phyloP scores from a whole-genome alignment of 2,329 filamentous ascomycete species.

The Juglanconis sp. region DNA sequence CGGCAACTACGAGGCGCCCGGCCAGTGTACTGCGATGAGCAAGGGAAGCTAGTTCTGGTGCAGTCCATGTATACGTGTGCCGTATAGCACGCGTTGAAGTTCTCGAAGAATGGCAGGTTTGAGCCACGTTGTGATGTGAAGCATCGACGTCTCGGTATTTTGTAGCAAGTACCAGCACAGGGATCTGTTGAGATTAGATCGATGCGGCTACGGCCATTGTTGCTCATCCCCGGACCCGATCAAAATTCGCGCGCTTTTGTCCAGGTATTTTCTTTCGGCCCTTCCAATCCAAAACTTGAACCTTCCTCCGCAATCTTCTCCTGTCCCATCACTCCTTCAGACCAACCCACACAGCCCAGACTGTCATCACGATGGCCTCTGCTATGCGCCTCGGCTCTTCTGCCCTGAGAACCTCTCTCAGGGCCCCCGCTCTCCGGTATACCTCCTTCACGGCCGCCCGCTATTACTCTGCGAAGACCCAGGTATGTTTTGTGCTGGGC shows the following conservation, averaged over 20 bases:
- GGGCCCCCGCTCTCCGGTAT: slow-evolving; percentile 64
- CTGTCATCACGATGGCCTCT: slow-evolving; percentile 68
- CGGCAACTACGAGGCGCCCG: too few species aligned
- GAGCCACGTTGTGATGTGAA: not conserved
- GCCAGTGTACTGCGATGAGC: too few species aligned
- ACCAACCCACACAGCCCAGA: slow-evolving; percentile 25
- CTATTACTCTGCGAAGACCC: slow-evolving; percentile 90
- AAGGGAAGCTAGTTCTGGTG: too few species aligned
- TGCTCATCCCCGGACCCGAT: not conserved
- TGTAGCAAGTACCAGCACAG: not conserved
- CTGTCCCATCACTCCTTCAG: slow-evolving; percentile 31
- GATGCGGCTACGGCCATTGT: not conserved
- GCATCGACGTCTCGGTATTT: not conserved
- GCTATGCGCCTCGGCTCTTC: slow-evolving; percentile 77
- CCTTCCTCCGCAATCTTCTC: slow-evolving; percentile 30
- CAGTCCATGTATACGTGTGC: too few species aligned
- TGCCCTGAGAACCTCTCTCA: slow-evolving; percentile 74
- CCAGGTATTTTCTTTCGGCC: slow-evolving; percentile 25
- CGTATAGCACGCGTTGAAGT: too few species aligned
- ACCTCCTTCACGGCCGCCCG: slow-evolving; percentile 78
- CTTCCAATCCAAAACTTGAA: not conserved
- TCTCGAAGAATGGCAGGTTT: too few species aligned
- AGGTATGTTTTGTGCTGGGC: slow-evolving; percentile 54
- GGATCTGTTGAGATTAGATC: not conserved
- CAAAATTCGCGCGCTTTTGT: slow-evolving; percentile 21